These are phyloP conservation scores for Castanea crenata DNA, from an alignment of 306 rosid genomes.

Conservation along the genomic window DNA sequence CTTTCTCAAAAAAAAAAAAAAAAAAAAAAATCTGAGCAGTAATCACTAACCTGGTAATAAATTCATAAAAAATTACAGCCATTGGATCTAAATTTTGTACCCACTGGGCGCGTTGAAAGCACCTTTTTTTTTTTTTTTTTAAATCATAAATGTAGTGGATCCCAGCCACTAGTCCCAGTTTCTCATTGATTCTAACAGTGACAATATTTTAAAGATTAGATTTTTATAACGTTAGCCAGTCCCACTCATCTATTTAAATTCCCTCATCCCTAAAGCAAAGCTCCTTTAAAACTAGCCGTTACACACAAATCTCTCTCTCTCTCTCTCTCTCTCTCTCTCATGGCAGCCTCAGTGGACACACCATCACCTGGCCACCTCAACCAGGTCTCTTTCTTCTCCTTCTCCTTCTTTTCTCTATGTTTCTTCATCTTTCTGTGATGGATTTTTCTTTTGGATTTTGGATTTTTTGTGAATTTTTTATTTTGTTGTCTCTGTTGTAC, in stretches of 20 bases:
- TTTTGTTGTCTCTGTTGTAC: background rate
- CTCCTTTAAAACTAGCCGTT: conserved; percentile 81
- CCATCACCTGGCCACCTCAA: conserved; percentile 41
- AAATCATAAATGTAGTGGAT: background rate
- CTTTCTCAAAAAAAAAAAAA: too few relatives aligned
- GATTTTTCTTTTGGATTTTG: background rate
- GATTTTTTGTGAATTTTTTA: background rate
- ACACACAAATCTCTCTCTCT: background rate
- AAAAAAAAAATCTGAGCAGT: background rate
- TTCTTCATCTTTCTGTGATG: background rate
- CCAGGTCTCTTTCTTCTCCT: conserved; percentile 40
- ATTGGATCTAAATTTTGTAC: background rate
- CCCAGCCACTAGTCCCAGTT: background rate
- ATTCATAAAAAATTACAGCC: background rate
- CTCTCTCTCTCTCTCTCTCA: conserved; percentile 13
- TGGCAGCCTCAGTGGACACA: conserved; percentile 54
- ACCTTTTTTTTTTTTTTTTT: too few relatives aligned
- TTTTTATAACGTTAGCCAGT: conserved; percentile 47
- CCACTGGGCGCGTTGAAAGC: conserved; percentile 2
- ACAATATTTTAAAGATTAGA: background rate
- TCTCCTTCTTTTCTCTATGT: background rate
- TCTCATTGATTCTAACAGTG: background rate
- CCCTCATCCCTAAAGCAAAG: conserved; percentile 1
- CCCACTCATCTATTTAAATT: conserved; percentile 27
- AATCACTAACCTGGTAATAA: background rate